Base-by-base conservation (phyloP, 73 alveolate genomes). In the Tetrahymena thermophila region DNA sequence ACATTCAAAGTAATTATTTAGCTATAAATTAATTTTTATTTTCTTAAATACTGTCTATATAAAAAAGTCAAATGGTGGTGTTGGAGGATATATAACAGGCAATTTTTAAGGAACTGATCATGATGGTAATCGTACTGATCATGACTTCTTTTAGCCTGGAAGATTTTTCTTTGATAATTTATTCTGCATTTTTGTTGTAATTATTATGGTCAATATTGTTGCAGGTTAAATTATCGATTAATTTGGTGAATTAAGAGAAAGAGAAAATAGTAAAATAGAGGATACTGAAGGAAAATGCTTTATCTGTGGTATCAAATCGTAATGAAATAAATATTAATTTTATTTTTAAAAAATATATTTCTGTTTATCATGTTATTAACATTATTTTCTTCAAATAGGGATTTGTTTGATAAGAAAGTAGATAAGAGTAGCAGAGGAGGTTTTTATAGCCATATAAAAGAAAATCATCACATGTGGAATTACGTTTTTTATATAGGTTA, bases 191-290 rank as follows among this genome's bases (percentile, higher is more conserved):
- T 35, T 97, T 9, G 83, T 98, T 35, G 95, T 96, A 1, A 95
- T 97, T 55, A 85, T 97, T 94, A 96, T 98, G 96, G 96, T 97
- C 23, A 93, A 98, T 43, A 96, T 98, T 94, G 96, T 98, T n/a
- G 96, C 98, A 21, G 99, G 99, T 96, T 96, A 97, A 89, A 98
- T 98, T 55, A 97, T 97, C 94, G 99, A 98, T 94, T 94, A 97
- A 1, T 98, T 98, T 93, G 98, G 97, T 31, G 97, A 96, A 19
- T 71, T 98, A n/a, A 96, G 98, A 94, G 98, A 97, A 44, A 84
- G 93, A 85, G 97, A 95, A 37, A 96, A 96, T 21, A 71, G 94
- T 58, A 97, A 95, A 15, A 71, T 56, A 1, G 93, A 95, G 31
- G 99, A 98, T 94, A 96, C 94, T 34, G 71, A 97, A 93, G 95